Percentiles rank a stretch among this genome's conserved stretches.
Evolutionary conservation across 2,329 filamentous ascomycete genomes (phyloP).

Genomic region (Botrytis deweyae): DNA sequence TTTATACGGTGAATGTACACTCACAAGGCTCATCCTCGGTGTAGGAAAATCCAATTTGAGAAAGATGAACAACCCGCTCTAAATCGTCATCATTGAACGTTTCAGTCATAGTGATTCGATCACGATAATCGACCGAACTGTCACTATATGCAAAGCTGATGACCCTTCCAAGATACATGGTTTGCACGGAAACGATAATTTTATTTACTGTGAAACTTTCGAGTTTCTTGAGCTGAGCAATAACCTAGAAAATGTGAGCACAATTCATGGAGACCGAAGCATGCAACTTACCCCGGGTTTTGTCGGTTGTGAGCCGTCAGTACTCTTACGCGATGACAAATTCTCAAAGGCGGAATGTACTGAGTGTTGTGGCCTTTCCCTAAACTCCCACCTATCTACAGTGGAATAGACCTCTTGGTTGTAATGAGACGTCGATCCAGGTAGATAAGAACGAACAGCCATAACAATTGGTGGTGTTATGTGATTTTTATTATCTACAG

Average conservation of each 20-base stretch:
- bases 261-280: slow-evolving; percentile 17
- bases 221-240: slow-evolving; percentile 57
- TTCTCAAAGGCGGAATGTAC: slow-evolving; percentile 78
- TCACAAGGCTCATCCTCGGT: slow-evolving; percentile 63
- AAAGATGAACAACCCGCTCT: slow-evolving; percentile 65
- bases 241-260: slow-evolving; percentile 40
- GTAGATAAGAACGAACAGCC: slow-evolving; percentile 66
- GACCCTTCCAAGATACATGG: slow-evolving; percentile 68
- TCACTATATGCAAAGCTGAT: slow-evolving; percentile 76
- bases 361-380: slow-evolving; percentile 57
- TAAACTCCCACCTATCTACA: slow-evolving; percentile 79
- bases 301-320: slow-evolving; percentile 22
- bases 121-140: slow-evolving; percentile 76
- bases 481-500: slow-evolving; percentile 51
- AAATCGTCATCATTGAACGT: slow-evolving; percentile 64
- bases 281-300: slow-evolving; percentile 33
- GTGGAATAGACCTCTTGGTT: slow-evolving; percentile 68
- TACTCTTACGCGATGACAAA: slow-evolving; percentile 62
- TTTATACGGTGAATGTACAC: slow-evolving; percentile 30
- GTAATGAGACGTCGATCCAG: slow-evolving; percentile 54
- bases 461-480: slow-evolving; percentile 60
- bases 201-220: slow-evolving; percentile 70
- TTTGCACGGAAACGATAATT: slow-evolving; percentile 65
- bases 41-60: slow-evolving; percentile 77
- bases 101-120: slow-evolving; percentile 69